Conservation (phyloP, 768 basidiomycete species). For the Kwoniella mangroviensis region DNA sequence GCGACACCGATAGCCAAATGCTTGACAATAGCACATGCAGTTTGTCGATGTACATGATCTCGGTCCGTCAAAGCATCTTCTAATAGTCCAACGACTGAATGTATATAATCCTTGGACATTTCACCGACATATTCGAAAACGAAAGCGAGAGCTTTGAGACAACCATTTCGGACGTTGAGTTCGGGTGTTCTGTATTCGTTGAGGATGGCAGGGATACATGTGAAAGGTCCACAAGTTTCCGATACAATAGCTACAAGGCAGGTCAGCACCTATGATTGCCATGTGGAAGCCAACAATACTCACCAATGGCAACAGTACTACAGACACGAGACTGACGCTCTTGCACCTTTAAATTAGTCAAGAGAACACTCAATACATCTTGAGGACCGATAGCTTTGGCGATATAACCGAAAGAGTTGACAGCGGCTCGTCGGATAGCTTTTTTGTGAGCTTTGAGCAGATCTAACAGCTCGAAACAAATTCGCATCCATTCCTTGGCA, state of each 20-base stretch:
- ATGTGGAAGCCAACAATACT: slow-evolving; percentile 28
- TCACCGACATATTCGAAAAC: slow-evolving; percentile 99
- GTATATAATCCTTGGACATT: slow-evolving; percentile 92
- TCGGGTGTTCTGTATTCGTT: slow-evolving; percentile 99
- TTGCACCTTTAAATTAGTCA: slow-evolving; percentile 96
- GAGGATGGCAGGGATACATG: slow-evolving; percentile 96
- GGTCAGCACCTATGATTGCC: background rate
- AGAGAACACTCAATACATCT: slow-evolving; percentile 90
- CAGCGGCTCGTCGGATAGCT: slow-evolving; percentile 95
- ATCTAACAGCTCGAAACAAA: slow-evolving; percentile 96
- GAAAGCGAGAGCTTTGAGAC: slow-evolving; percentile 96
- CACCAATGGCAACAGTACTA: slow-evolving; percentile 92
- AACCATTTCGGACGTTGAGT: slow-evolving; percentile 97
- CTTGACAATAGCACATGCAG: slow-evolving; percentile 97
- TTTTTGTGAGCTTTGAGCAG: slow-evolving; percentile 99
- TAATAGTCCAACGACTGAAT: slow-evolving; percentile 96
- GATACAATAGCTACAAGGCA: slow-evolving; percentile 62
- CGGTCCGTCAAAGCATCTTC: slow-evolving; percentile 98
- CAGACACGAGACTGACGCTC: slow-evolving; percentile 99
- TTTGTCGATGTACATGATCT: slow-evolving; percentile 97
- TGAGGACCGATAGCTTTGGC: slow-evolving; percentile 99
- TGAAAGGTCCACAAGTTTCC: slow-evolving; percentile 68
- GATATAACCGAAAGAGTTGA: slow-evolving; percentile 99
- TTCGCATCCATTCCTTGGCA: slow-evolving; percentile 99
- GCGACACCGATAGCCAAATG: slow-evolving; percentile 96